Evolutionary conservation across 495 filamentous ascomycete species (phyloP), one percentile per base, ranked within the genome.

Genomic region (Annulohypoxylon maeteangense): DNA sequence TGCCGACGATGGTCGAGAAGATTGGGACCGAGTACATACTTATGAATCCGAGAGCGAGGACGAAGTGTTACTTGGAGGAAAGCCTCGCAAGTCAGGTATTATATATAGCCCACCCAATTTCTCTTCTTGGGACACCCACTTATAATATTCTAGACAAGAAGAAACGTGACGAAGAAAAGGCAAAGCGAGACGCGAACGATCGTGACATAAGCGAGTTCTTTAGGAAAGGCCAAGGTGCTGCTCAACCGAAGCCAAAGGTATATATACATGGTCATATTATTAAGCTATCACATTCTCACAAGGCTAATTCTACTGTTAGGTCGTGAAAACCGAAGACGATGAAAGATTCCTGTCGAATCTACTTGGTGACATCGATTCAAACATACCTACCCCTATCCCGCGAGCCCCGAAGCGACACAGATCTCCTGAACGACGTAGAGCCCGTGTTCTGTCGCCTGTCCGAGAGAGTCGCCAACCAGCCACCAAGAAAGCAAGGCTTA

Each of bases 1-100:
- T 77, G 95, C 92, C 56, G 95, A 99, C 75, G 96, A 99, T 77
- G 95, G 95, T 62, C 92, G 95, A 54, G 95, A 99, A 77, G 95
- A 97, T 48, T 99, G 95, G 96, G 93, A 96, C 68, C 83, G 85
- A 62, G 88, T 91, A 68, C 86, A 81, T 18, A 80, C 75, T 42
- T 90, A 92, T 72, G 84, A 89, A 67, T 89, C 89, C 6, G 93
- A 92, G 70, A 93, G 91, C 72, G 91, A 93, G 22, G 89, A 88
- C 18, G 92, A 91, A 58, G 74, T 88, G 53, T 86, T 89, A 12
- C 79, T 85, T 16, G 85, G 86, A 65, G 87, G 91, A 62, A 94
- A 81, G 66, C 78, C 75, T 59, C 75, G 76, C 71, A 81, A 83
- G 50, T 47, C 62, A 42, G 80, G 84, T 78, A 82, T 78, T 88